Base-by-base conservation (phyloP, 2,329 filamentous ascomycete genomes). In the Sporothrix globosa region DNA sequence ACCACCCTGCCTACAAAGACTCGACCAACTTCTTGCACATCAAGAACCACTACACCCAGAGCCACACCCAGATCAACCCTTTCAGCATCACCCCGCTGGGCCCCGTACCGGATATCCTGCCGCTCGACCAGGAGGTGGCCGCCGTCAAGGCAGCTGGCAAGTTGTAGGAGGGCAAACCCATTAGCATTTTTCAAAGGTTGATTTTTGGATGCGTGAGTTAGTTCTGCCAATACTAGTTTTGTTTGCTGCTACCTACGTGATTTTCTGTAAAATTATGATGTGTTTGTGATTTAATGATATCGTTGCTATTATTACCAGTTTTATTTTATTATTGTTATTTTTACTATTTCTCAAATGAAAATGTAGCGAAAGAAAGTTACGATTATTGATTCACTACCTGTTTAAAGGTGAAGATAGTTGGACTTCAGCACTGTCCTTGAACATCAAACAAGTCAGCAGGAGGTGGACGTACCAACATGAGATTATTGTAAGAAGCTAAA, bases 1-100 rank as follows among this genome's bases (percentile, higher is more conserved):
- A 90, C 75, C 79, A 88, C 30, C 84, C 88, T 0, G 93, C 92
- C 2, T 97, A 97, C 82, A 83, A 83, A 73, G 87, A 91, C 67
- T 96, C 93, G 72, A 97, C 94, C 27, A 87, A 97, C 80, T 97
- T 97, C 79, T 88, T 96, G 79, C 96, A 99, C 82, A 98, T 98
- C 83, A 97, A 97, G 87, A 91, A 83, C 79, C 88, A 90, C 78
- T 88, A 87, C 78, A 88, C 87, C 72, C 82, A 84, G 75, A 88
- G 85, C 74, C 86, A 89, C 76, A 84, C 83, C 11, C 85, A 91
- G 81, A 90, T 91, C 78, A 91, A 91, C 80, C 89, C 88, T 19
- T 80, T 83, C 66, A 83, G 84, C 52, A 97, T 99, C 77, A 95
- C 93, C 30, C 94, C 95, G 0, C 78, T 97, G 19, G 95, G 95